Evolutionary conservation across 306 rosid genomes (phyloP).

Genomic region (Cucumis sativus): Cucumber_9930_V3 NC_026660.2:115501-116000

Average conservation of each 20-base stretch:
- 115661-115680: slow-evolving; percentile 48
- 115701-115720: slow-evolving; percentile 35
- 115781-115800: neutral
- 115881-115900: slow-evolving; percentile 49
- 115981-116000: neutral
- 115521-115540: neutral
- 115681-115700: slow-evolving; percentile 71
- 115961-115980: slow-evolving; percentile 5
- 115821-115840: slow-evolving; percentile 4
- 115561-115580: neutral
- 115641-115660: slow-evolving; percentile 59
- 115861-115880: slow-evolving; percentile 44
- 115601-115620: neutral
- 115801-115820: neutral
- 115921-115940: slow-evolving; percentile 32
- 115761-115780: slow-evolving; percentile 16
- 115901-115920: slow-evolving; percentile 34
- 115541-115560: neutral
- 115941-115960: slow-evolving; percentile 11
- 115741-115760: slow-evolving; percentile 32
- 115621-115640: slow-evolving; percentile 13
- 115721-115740: slow-evolving; percentile 20
- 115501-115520: neutral
- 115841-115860: slow-evolving; percentile 37
- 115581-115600: neutral